Evolutionary conservation across 1,284 basidiomycete species (phyloP), one percentile per base, ranked within the genome.

Genomic region (Mycosarcoma maydis): DNA sequence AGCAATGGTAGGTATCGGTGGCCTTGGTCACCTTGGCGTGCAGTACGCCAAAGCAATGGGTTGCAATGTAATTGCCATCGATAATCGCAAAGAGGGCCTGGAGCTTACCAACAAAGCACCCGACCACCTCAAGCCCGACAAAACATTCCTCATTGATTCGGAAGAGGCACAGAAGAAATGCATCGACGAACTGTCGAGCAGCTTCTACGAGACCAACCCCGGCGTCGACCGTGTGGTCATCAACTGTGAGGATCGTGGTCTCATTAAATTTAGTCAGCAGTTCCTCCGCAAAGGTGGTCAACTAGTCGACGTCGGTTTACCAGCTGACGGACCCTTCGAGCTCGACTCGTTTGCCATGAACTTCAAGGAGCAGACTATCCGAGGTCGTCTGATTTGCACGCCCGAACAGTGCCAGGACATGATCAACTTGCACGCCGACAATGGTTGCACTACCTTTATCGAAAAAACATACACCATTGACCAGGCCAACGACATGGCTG

Each of bases 1-100:
- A 8, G 82, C 77, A 10, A 77, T 85, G 16, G 80, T 84, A 36
- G 84, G 84, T 19, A 68, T 84, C 30, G 83, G 84, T 52, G 82
- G 82, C 26, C 77, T 83, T 4, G 82, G 82, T 9, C 82, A 83
- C 56, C 73, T 83, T 16, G 82, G 72, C 2, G 45, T 83, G 17
- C 82, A 82, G 59, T 82, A 77, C 50, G 80, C 80, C 23, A 65
- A 73, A 40, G 80, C 81, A 33, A 76, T 82, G 68, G 82, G 83
- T 20, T 80, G 58, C 68, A 75, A 80, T 20, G 80, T 81, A 19
- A 77, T 83, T 26, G 82, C 73, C 38, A 66, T 77, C 55, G 75
- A 77, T 61, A 77, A 77, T 52, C 60, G 75, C 26, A 61, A 77
- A 29, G 57, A 71, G 36, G 55, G 44, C 3, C n/a, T 67, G 20